Evolutionary conservation across 2,329 filamentous ascomycete species (phyloP), one percentile per base, ranked within the genome.

Genomic region (Coniochaeta prunicola): DNA sequence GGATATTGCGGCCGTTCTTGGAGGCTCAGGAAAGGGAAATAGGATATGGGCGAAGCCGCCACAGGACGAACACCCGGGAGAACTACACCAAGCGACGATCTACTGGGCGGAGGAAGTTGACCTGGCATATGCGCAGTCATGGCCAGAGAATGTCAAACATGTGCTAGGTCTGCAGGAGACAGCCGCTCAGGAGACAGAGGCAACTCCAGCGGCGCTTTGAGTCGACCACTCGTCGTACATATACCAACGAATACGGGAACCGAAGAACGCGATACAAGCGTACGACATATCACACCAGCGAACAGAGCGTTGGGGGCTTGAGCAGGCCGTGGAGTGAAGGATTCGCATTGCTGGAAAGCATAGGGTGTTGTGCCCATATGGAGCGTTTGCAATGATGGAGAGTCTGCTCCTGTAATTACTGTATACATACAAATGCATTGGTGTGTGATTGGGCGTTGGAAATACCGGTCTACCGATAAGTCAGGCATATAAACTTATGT

Each of bases 1-100:
- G 58, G 86, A 89, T 70, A 77, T 89, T 62, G 84, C 86, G 0
- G 80, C 77, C 24, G 80, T 85, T 24, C 75, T 87, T 57, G 73
- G 71, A 8, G 83, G 82, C 4, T 62, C 68, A 10, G 81, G 82
- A 38, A 73, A 75, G 61, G 81, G 82, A 34, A 84, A 80, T 70
- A 75, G 71, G 66, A 73, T 85, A 59, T 68, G 69, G 65, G 40
- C 58, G 58, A 53, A 65, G 36, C 57, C 62, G 28, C 68, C 65
- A n/a, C 61, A 65, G 45, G 64, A 56, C 17, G 61, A 67, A 56
- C 21, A 54, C 15, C 34, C 40, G 34, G 48, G 53, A 48, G 48
- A 53, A 28, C 61, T 66, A 56, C 61, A 61, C 40, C 54, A 68
- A 28, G 77, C 78, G 0, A 79, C 74, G 6, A 72, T 85, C 34